These are phyloP conservation scores for Aspergillus ochraceoroseus DNA, from an alignment of 2,329 filamentous ascomycete genomes.

Conservation along the genomic window DNA sequence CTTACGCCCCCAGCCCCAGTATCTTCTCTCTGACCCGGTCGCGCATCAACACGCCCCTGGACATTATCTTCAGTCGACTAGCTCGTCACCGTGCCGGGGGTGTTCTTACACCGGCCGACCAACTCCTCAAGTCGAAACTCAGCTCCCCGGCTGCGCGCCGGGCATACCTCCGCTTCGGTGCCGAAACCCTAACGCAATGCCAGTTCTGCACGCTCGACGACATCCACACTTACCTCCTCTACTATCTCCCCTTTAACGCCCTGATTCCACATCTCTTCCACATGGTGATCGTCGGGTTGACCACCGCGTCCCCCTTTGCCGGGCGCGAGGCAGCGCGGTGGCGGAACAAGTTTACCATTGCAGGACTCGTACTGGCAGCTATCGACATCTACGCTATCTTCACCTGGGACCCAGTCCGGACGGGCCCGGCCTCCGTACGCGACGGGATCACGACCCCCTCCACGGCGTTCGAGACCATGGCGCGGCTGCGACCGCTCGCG, in stretches of 20 bases:
- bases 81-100: constrained; percentile 40
- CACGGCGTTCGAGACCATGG: constrained; percentile 42
- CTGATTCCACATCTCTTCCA: constrained; percentile 75
- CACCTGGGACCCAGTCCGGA: constrained; percentile 55
- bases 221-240: constrained; percentile 68
- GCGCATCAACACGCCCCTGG: constrained; percentile 76
- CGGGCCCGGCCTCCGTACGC: constrained; percentile 58
- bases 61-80: constrained; percentile 77
- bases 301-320: constrained; percentile 64
- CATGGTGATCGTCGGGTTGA: constrained; percentile 64
- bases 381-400: constrained; percentile 63
- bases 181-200: constrained; percentile 66
- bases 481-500: constrained; percentile 57
- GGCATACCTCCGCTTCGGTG: constrained; percentile 79
- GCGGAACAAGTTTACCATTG: constrained; percentile 64
- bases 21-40: constrained; percentile 73
- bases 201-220: constrained; percentile 76
- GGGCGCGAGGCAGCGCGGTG: constrained; percentile 62
- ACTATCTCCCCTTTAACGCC: constrained; percentile 65
- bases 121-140: constrained; percentile 62
- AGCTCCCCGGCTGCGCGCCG: constrained; percentile 66
- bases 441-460: constrained; percentile 57
- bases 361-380: constrained; percentile 54
- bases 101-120: constrained; percentile 52
- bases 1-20: constrained; percentile 53